Percentiles rank a stretch among this genome's conserved stretches.
Conservation (phyloP, 768 basidiomycete species). For the Suillus occidentalis region DNA sequence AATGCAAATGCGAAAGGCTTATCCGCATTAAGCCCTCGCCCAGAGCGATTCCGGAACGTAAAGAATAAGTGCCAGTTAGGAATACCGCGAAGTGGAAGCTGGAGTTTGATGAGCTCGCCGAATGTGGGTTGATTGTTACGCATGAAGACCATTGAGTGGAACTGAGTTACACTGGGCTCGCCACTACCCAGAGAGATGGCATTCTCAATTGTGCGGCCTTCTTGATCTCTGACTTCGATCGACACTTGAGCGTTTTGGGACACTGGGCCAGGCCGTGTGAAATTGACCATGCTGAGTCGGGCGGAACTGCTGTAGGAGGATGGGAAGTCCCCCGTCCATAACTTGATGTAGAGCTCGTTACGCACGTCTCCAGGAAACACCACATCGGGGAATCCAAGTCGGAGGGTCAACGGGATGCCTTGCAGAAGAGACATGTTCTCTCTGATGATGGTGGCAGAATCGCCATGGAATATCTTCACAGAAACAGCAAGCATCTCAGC, state of each 20-base stretch:
- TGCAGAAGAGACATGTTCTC: slow-evolving; percentile 85
- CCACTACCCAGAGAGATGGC: slow-evolving; percentile 84
- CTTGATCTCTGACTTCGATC: slow-evolving; percentile 78
- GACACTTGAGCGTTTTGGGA: slow-evolving; percentile 77
- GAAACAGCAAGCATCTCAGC: slow-evolving; percentile 87
- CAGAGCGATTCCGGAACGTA: slow-evolving; percentile 79
- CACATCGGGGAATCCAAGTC: slow-evolving; percentile 94
- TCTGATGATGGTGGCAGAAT: slow-evolving; percentile 65
- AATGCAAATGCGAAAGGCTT: slow-evolving; percentile 91
- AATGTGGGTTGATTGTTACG: slow-evolving; percentile 88
- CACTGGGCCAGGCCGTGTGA: slow-evolving; percentile 57
- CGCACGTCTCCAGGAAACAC: slow-evolving; percentile 91
- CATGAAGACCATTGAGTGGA: slow-evolving; percentile 89
- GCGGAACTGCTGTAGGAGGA: slow-evolving; percentile 51
- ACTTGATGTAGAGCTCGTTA: slow-evolving; percentile 94
- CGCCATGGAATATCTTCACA: slow-evolving; percentile 86
- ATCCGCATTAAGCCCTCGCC: slow-evolving; percentile 51
- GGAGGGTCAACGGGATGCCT: slow-evolving; percentile 77
- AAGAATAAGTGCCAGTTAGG: slow-evolving; percentile 92
- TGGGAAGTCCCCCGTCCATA: slow-evolving; percentile 91
- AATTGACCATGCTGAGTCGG: slow-evolving; percentile 55
- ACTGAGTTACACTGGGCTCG: slow-evolving; percentile 76
- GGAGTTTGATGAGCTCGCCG: slow-evolving; percentile 89
- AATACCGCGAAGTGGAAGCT: slow-evolving; percentile 64
- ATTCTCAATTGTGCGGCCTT: slow-evolving; percentile 67